Evolutionary conservation across 1,284 basidiomycete species (phyloP), one percentile per base, ranked within the genome.

Genomic region (Malassezia japonica): DNA sequence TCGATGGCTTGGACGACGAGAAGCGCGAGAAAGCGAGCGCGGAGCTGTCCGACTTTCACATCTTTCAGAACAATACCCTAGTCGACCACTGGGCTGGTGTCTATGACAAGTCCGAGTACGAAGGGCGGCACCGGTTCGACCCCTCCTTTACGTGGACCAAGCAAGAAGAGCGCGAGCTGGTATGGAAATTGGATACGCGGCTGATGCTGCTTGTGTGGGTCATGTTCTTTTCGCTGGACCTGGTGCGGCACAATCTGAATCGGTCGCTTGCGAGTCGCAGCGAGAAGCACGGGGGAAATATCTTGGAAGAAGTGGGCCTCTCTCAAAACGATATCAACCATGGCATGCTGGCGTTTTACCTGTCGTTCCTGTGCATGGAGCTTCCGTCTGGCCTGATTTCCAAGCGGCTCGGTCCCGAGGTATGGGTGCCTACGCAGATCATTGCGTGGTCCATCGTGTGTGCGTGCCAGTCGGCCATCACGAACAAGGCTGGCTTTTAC

Each of bases 241-340:
- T 61, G 13, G 40, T 50, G 20, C 48, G 59, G 7, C 34, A 47
- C 5, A 61, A 61, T 28, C 45, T 61, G 24, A 46, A 31, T n/a
- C 46, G 46, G 4, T 60, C 56, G 9, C 25, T 50, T 4, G 24
- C 56, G 12, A 56, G 57, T 39, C 40, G 44, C 18, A 51, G 69
- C 21, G 50, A 69, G 12, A 13, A 33, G 4, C n/a, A 16, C 38
- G 15, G 6, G 7, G 38, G 38, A 9, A 40, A 40, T 15, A n/a
- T 40, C 12, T 40, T 40, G 16, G 18, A 1, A 9, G 65, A 69
- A 32, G 37, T 69, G 20, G 37, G 46, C n/a, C 47, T 69, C 44
- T 60, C 46, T 8, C 54, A 55, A 23, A 59, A 69, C 49, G 57
- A 66, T 41, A 61, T 58, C 45, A 69, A 69, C 58, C 66, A 52